These are phyloP conservation scores for Huntiella savannae DNA, from an alignment of 2,329 filamentous ascomycete genomes.

Conservation along the genomic window DNA sequence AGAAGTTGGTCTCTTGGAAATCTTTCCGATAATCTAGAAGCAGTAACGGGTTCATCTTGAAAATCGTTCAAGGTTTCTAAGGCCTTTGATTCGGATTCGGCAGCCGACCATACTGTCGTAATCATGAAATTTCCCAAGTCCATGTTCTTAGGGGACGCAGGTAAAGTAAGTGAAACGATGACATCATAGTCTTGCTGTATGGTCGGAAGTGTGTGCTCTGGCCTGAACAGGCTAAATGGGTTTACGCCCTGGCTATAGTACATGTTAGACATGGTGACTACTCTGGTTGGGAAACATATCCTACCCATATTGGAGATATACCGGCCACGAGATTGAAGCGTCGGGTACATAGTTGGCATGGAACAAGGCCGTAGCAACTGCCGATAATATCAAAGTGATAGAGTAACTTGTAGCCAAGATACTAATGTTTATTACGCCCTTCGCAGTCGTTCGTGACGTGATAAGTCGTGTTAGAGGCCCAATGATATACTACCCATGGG, in stretches of 20 bases:
- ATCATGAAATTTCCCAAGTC: constrained; percentile 89
- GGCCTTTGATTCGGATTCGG: background rate
- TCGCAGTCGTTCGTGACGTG: constrained; percentile 33
- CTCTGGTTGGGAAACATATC: constrained; percentile 12
- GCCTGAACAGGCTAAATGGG: constrained; percentile 31
- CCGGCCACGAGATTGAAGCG: constrained; percentile 30
- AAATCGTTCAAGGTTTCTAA: background rate
- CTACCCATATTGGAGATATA: constrained; percentile 41
- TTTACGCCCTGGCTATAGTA: constrained; percentile 26
- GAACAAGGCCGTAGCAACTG: constrained; percentile 32
- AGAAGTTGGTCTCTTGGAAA: constrained; percentile 21
- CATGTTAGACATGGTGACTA: background rate
- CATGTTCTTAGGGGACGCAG: constrained; percentile 57
- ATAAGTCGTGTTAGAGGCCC: constrained; percentile 2
- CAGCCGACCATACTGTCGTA: constrained; percentile 29
- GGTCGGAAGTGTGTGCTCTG: constrained; percentile 35
- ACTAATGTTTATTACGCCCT: constrained; percentile 27
- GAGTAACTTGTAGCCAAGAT: constrained; percentile 25
- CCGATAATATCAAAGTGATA: constrained; percentile 26
- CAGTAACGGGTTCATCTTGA: background rate
- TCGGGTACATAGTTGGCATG: constrained; percentile 39
- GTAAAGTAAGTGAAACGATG: constrained; percentile 52
- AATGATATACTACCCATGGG: background rate
- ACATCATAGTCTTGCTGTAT: constrained; percentile 72
- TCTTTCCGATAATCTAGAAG: background rate